Base-by-base conservation (phyloP, 2,329 filamentous ascomycete species). In the Drechslerella coelobrocha region DNA sequence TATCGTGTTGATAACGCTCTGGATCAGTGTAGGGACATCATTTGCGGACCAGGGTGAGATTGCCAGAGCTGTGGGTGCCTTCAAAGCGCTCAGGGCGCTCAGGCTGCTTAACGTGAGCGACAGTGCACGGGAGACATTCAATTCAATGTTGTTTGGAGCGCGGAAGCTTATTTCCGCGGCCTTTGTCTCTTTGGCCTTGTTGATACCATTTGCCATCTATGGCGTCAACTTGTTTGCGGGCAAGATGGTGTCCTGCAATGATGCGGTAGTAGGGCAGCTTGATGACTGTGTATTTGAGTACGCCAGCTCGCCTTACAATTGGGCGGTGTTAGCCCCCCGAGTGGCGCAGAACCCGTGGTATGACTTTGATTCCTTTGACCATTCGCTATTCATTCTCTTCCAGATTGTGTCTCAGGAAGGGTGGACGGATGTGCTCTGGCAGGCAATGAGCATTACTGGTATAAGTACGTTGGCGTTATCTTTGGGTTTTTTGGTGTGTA, bases 361-460 rank as follows among this genome's bases (percentile, higher is more conserved):
- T 80, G 89, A 89, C 78, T 99, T 99, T 77, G 94, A 99, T 78
- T 89, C 95, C 77, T 99, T 99, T 76, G 90, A 89, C n/a, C 86
- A 90, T 59, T 89, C 93, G 0, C 83, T 99, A 31, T 97, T 97
- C 81, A 95, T 96, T 72, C 89, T 99, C 68, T 99, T 97, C 81
- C 92, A 97, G 78, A 97, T 99, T 79, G 93, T 97, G 43, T 97
- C 93, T 56, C 94, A 99, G 79, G 95, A 99, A 82, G 94, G 94
- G 31, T 99, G 95, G 94, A 88, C 88, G 9, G 92, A 96, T 78
- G 91, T 96, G n/a, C 90, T 94, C 77, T 92, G 90, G 81, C 85
- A 86, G 31, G 89, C 88, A 0, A 90, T 96, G 81, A 86, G 87
- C 29, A 94, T 97, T 73, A 92, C 88, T 1, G 91, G 90, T 1